A percentile compares a stretch with the other conserved stretches of the same genome.
phyloP scores from a whole-genome alignment of 768 basidiomycete genomes.

The Panus rudis region DNA sequence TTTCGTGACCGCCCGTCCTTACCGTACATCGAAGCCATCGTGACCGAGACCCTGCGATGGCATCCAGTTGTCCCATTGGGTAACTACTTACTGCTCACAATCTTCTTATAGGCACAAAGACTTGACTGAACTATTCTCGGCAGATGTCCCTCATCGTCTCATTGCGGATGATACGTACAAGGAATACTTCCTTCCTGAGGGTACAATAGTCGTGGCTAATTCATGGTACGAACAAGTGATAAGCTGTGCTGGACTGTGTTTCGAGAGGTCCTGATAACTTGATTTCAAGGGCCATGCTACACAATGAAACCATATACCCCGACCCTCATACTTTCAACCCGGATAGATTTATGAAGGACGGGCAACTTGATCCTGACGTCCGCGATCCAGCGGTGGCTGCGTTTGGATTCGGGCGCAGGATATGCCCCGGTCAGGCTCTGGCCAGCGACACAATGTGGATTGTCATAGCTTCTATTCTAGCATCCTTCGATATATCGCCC shows the following conservation, averaged over 20 bases:
- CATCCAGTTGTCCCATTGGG: slow-evolving; percentile 7
- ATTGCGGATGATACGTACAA: slow-evolving; percentile 15
- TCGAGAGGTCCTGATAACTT: background rate
- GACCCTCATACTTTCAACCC: slow-evolving; percentile 13
- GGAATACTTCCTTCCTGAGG: slow-evolving; percentile 15
- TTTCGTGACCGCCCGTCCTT: background rate
- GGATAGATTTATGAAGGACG: slow-evolving; percentile 14
- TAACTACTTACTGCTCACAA: background rate
- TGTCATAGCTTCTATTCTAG: slow-evolving; percentile 29
- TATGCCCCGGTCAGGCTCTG: slow-evolving; percentile 23
- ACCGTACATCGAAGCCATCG: slow-evolving; percentile 7
- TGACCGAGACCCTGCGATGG: slow-evolving; percentile 5
- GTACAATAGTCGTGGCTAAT: slow-evolving; percentile 11
- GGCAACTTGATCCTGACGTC: slow-evolving; percentile 3
- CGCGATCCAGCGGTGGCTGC: slow-evolving; percentile 5
- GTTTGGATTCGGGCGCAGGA: slow-evolving; percentile 15
- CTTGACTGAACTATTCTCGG: background rate
- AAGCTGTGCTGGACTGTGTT: background rate
- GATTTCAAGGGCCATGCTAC: slow-evolving; percentile 18
- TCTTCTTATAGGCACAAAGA: background rate
- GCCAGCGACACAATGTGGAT: slow-evolving; percentile 31
- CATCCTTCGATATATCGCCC: slow-evolving; percentile 33
- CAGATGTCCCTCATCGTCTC: slow-evolving; percentile 15
- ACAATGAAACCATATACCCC: slow-evolving; percentile 15
- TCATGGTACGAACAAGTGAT: slow-evolving; percentile 7